Base-by-base conservation (phyloP, 2,329 filamentous ascomycete genomes). In the Claviceps purpurea region DNA sequence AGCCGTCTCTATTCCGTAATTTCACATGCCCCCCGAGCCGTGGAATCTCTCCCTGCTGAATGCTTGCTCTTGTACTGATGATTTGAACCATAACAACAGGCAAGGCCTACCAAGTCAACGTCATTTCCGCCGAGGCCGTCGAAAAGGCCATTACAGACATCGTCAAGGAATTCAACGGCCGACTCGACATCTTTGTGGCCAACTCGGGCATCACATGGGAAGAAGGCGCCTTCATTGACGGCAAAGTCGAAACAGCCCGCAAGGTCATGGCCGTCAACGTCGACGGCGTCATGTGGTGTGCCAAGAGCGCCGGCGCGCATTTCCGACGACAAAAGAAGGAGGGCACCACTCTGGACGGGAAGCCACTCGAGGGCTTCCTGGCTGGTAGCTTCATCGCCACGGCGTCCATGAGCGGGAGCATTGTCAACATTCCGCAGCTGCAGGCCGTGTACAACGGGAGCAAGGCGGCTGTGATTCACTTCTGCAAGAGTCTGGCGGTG, bases 201-300 rank as follows among this genome's bases (percentile, higher is more conserved):
- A 91, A 93, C 63, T 82, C 83, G 14, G 86, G 86, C 50, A 82
- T 89, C 50, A 76, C 82, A 0, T 90, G 85, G 85, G 82, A 77
- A 2, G 74, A 87, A 54, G 83, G 84, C 0, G 64, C 81, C 8
- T 80, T 85, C 63, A 72, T 87, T 39, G 81, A 87, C 55, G 84
- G 81, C 24, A 70, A 78, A 5, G 62, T 82, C 18, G 75, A 80
- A 18, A 77, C 80, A 60, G 87, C 86, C 69, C 74, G 75, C 49
- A 77, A 81, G 55, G 83, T 91, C 41, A 74, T 89, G 58, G 70
- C 73, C 47, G 84, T 85, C 49, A 86, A 93, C 65, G 68, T 91
- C 14, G 84, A 88, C 64, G 84, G 85, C 49, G 84, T 84, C 41
- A 89, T 85, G 69, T 91, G 87, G 75, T 87, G 81, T 62, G 86